Evolutionary conservation across 371 early-diverging fungal species (phyloP).

Genomic region (Mucor saturninus): DNA sequence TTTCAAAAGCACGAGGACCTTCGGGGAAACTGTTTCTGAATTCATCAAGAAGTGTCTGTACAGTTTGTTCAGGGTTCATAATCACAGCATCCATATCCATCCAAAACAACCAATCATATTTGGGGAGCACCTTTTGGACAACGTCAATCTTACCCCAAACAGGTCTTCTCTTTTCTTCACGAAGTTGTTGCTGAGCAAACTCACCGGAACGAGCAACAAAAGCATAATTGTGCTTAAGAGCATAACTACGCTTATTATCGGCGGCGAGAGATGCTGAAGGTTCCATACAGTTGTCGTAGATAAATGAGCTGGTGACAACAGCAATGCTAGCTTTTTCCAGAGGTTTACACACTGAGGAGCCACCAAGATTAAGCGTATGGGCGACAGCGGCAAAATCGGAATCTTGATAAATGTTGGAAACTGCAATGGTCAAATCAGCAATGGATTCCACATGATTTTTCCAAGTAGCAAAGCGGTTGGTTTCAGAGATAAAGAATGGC

Average conservation of each 20-base stretch:
- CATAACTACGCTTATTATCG: constrained; percentile 63
- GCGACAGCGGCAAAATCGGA: constrained; percentile 30
- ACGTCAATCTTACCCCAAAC: constrained; percentile 71
- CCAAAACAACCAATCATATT: constrained; percentile 74
- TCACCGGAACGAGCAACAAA: constrained; percentile 65
- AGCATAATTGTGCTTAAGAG: constrained; percentile 58
- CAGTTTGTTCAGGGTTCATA: constrained; percentile 48
- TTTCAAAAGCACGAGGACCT: constrained; percentile 32
- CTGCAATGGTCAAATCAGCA: constrained; percentile 27
- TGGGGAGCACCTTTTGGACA: constrained; percentile 64
- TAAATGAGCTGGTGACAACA: constrained; percentile 57
- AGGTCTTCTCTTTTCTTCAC: constrained; percentile 43
- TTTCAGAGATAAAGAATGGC: constrained; percentile 33
- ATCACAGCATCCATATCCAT: constrained; percentile 73
- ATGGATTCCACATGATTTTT: constrained; percentile 37
- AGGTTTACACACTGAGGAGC: constrained; percentile 19
- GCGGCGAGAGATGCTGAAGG: constrained; percentile 53
- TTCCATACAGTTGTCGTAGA: constrained; percentile 65
- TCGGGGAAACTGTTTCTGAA: constrained; percentile 32
- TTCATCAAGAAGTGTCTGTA: constrained; percentile 36
- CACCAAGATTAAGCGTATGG: constrained; percentile 9
- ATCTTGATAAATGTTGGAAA: constrained; percentile 40
- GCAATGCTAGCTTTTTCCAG: constrained; percentile 43
- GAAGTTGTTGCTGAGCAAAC: constrained; percentile 61
- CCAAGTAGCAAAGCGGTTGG: constrained; percentile 33